Evolutionary conservation across 2,329 filamentous ascomycete genomes (phyloP).

Genomic region (Blastomyces emzantsi): DNA sequence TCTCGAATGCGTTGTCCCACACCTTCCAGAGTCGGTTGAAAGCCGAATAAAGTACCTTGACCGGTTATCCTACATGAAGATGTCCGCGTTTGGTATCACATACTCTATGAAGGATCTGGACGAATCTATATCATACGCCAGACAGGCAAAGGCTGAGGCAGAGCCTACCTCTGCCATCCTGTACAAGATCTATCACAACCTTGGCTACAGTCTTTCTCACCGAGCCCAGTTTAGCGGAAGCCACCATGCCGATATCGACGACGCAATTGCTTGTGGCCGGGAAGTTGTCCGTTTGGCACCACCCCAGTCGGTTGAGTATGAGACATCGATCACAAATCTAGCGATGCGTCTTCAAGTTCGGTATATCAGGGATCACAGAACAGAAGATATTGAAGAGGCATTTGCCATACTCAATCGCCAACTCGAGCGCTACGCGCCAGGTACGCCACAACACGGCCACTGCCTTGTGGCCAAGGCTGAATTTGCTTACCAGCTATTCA

Average conservation of each 20-base stretch:
- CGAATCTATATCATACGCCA: background rate
- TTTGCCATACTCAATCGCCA: background rate
- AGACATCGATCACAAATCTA: background rate
- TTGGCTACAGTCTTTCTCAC: background rate
- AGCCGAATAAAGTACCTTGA: background rate
- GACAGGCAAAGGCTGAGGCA: background rate
- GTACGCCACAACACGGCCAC: background rate
- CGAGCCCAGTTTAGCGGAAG: background rate
- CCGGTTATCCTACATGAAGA: background rate
- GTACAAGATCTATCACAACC: background rate
- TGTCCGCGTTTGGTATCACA: background rate
- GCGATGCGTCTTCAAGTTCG: background rate
- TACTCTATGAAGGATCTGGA: background rate
- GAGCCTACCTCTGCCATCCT: background rate
- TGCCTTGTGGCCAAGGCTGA: background rate
- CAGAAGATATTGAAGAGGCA: background rate
- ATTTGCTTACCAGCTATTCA: background rate
- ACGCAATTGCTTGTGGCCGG: background rate
- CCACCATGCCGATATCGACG: background rate
- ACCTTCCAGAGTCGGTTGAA: background rate
- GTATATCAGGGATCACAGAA: background rate
- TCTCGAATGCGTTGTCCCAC: background rate
- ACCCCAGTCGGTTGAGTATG: background rate
- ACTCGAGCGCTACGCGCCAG: background rate
- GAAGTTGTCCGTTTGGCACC: background rate